These are phyloP conservation scores for Hevea brasiliensis DNA, from an alignment of 345 rosid species.

Conservation along the genomic window DNA sequence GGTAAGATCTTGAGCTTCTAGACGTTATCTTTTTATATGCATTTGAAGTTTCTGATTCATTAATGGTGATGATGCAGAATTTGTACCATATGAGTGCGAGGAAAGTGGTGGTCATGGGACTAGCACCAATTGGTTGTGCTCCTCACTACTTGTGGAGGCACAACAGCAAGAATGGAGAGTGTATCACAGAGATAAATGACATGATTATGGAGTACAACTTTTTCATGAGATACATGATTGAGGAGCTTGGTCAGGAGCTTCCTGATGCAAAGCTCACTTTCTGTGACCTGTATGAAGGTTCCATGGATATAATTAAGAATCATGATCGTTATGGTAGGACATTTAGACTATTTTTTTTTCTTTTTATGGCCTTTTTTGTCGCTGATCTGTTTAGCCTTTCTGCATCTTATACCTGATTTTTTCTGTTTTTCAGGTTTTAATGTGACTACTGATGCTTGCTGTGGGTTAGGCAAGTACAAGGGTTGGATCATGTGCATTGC, in stretches of 20 bases:
- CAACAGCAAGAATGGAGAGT: constrained; percentile 67
- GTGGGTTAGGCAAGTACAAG: constrained; percentile 76
- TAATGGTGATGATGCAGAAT: constrained; percentile 46
- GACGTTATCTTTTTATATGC: background rate
- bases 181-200: constrained; percentile 71
- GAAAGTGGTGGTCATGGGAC: constrained; percentile 79
- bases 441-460: constrained; percentile 74
- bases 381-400: too few relatives aligned
- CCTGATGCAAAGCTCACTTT: constrained; percentile 52
- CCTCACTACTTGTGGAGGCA: constrained; percentile 81
- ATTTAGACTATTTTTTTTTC: too few relatives aligned
- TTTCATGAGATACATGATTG: constrained; percentile 63
- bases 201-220: constrained; percentile 78
- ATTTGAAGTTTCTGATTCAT: background rate
- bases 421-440: constrained; percentile 55
- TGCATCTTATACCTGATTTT: background rate
- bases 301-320: constrained; percentile 79
- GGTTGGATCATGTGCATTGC: constrained; percentile 84
- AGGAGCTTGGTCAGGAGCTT: constrained; percentile 62
- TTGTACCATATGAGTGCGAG: constrained; percentile 60
- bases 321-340: constrained; percentile 59
- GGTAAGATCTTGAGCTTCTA: background rate
- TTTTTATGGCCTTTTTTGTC: background rate
- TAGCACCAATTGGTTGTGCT: constrained; percentile 88
- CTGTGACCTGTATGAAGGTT: constrained; percentile 78